These are phyloP conservation scores for Tilletia indica DNA, from an alignment of 1,284 basidiomycete genomes.

Conservation along the genomic window DNA sequence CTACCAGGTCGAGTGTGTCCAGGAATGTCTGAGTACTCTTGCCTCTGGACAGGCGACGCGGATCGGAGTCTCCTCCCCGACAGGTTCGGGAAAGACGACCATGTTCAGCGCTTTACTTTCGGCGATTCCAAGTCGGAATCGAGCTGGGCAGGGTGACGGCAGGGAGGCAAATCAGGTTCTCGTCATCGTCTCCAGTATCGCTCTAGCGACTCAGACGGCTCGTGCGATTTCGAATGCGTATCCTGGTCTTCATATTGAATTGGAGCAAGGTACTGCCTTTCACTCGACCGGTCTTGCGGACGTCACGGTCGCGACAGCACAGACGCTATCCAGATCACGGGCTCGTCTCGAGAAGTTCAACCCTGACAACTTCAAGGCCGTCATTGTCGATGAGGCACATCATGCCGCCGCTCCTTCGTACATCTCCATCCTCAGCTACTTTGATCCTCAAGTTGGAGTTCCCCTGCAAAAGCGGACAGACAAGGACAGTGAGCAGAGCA, in stretches of 20 bases:
- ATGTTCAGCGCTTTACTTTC: conserved; percentile 63
- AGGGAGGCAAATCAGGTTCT: conserved; percentile 62
- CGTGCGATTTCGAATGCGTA: conserved; percentile 68
- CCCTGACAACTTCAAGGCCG: conserved; percentile 69
- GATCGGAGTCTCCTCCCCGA: conserved; percentile 88
- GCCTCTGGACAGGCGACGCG: conserved; percentile 64
- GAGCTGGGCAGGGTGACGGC: neutral
- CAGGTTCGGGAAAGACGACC: conserved; percentile 81
- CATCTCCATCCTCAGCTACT: conserved; percentile 72
- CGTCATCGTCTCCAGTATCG: conserved; percentile 80
- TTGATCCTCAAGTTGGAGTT: conserved; percentile 61
- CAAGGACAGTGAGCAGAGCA: neutral
- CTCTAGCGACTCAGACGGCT: conserved; percentile 85
- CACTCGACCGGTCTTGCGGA: conserved; percentile 78
- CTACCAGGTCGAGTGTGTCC: conserved; percentile 83
- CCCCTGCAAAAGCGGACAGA: conserved; percentile 4
- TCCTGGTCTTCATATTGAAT: conserved; percentile 77
- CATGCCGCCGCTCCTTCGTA: conserved; percentile 89
- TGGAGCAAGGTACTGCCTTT: conserved; percentile 80
- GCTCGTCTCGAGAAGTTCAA: conserved; percentile 76
- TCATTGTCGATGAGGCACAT: conserved; percentile 76
- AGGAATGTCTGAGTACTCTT: conserved; percentile 74
- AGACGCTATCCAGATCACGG: conserved; percentile 70
- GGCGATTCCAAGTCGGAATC: neutral
- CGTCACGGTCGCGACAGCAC: conserved; percentile 86